A percentile compares a stretch with the other conserved stretches of the same genome.
phyloP scores from a whole-genome alignment of 2,329 filamentous ascomycete genomes.

The Pestalotiopsis sp. region DNA sequence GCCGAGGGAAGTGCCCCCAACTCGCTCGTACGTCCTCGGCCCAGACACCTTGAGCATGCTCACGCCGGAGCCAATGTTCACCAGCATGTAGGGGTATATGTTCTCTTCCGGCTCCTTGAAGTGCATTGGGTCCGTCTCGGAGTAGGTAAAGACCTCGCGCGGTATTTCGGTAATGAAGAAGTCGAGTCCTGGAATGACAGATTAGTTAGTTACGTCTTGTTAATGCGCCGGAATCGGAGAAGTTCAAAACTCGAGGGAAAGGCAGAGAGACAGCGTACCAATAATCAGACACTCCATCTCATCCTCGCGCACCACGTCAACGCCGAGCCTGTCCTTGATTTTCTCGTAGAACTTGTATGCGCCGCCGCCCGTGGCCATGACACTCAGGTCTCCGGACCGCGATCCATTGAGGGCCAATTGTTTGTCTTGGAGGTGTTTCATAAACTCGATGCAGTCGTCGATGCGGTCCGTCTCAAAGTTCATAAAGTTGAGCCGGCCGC shows the following conservation, averaged over 20 bases:
- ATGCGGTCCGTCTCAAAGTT: slow-evolving; percentile 96
- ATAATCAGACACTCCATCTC: slow-evolving; percentile 99
- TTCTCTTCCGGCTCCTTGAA: slow-evolving; percentile 78
- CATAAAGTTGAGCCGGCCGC: slow-evolving; percentile 91
- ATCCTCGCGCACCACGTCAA: slow-evolving; percentile 89
- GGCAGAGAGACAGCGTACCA: slow-evolving; percentile 52
- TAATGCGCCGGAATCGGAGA: neutral
- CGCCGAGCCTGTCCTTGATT: slow-evolving; percentile 79
- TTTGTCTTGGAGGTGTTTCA: slow-evolving; percentile 82
- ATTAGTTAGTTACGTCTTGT: no score
- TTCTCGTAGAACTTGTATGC: slow-evolving; percentile 97
- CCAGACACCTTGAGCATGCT: slow-evolving; percentile 97
- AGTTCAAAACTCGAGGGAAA: no score
- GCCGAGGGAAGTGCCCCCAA: slow-evolving; percentile 91
- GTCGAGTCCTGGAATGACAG: slow-evolving; percentile 71
- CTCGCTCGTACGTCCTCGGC: slow-evolving; percentile 82
- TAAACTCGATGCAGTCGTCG: slow-evolving; percentile 90
- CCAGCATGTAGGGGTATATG: slow-evolving; percentile 94
- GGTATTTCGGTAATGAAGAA: slow-evolving; percentile 99
- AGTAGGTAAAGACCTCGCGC: slow-evolving; percentile 95
- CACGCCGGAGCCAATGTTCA: slow-evolving; percentile 97
- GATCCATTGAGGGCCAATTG: slow-evolving; percentile 78
- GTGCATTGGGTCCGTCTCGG: slow-evolving; percentile 86
- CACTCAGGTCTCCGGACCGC: slow-evolving; percentile 72
- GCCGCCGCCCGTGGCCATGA: slow-evolving; percentile 95